Evolutionary conservation across 2,329 filamentous ascomycete genomes (phyloP).

Genomic region (Monosporascus sp.): DNA sequence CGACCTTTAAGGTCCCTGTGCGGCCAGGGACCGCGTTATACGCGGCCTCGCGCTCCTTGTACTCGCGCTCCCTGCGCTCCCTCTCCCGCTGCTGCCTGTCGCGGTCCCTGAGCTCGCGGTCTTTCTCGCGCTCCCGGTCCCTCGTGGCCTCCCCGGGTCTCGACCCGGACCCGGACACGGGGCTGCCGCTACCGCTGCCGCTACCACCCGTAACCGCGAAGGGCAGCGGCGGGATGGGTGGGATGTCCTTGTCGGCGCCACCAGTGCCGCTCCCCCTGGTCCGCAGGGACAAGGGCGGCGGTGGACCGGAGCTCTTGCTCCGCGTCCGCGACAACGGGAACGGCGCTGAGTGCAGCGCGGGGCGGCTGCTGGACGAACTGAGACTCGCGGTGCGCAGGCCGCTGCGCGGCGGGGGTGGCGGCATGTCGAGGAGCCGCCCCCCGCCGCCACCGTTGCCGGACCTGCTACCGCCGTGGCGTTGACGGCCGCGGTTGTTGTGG

Average conservation of each 20-base stretch:
- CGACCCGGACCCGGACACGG: no score
- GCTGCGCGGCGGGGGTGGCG: constrained; percentile 15
- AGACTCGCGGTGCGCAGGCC: constrained; percentile 14
- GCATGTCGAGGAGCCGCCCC: neutral
- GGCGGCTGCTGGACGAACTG: constrained; percentile 6
- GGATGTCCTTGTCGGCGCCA: constrained; percentile 4
- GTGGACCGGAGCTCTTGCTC: constrained; percentile 22
- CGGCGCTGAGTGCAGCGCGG: neutral
- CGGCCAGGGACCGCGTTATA: constrained; percentile 24
- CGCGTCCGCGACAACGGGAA: constrained; percentile 16
- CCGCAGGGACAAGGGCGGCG: constrained; percentile 7
- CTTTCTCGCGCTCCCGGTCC: constrained; percentile 10
- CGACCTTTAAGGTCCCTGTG: constrained; percentile 25
- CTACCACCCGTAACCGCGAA: neutral
- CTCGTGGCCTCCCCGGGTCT: neutral
- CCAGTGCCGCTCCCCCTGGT: neutral
- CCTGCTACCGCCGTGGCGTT: neutral
- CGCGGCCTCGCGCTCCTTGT: constrained; percentile 14
- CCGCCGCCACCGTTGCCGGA: neutral
- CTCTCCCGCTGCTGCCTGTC: constrained; percentile 6
- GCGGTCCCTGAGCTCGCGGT: constrained; percentile 4
- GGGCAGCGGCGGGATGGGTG: constrained; percentile 22
- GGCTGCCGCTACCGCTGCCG: no score
- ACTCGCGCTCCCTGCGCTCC: constrained; percentile 15
- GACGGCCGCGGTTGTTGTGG: neutral